Evolutionary conservation across 2,329 filamentous ascomycete species (phyloP), one percentile per base, ranked within the genome.

Genomic region (Diaporthe batatas): DNA sequence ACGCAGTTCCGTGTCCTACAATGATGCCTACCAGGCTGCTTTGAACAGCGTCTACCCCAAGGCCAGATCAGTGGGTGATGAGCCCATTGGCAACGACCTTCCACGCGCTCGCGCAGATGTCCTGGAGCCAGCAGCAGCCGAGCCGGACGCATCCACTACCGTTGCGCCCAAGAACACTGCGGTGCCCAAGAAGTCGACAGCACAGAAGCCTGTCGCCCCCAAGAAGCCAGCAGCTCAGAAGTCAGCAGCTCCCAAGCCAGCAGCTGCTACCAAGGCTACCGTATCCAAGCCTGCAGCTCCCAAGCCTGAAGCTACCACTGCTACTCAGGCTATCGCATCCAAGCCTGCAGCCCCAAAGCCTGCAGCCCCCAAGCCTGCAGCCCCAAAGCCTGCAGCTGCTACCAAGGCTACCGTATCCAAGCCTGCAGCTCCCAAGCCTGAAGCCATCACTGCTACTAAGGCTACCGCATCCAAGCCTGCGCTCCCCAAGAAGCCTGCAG

Each of bases 71-170:
- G 23, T 59, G 8, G 68, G 47, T 23, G 55, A 62, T 54, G 51
- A 68, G 2, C 65, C 65, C 51, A 32, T 55, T 21, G 65, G 65
- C 32, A 44, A 57, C 36, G 68, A 70, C 23, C 8, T 42, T 29
- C 55, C 29, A 29, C 14, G 29, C 25, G 57, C 29, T 54, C 23
- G 11, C 53, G 23, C 34, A 12, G 6, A 49, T 51, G 23, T 18
- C 29, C 44, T 42, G 21, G 55, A 62, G 14, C 23, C 54, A n/a
- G 42, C 68, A 62, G 32, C 21, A 53, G 29, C n/a, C 21, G 23
- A 70, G 55, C 29, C 53, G 8, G 29, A 39, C 6, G 14, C 32
- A 39, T 12, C 47, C n/a, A 67, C 47, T 6, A 39, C 14, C 14
- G 34, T 29, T 25, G 62, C 68, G 18, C n/a, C 42, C 21, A 25